Evolutionary conservation across 805 yeast genomes (phyloP), one percentile per base, ranked within the genome.

Genomic region (Metschnikowia matae): DNA sequence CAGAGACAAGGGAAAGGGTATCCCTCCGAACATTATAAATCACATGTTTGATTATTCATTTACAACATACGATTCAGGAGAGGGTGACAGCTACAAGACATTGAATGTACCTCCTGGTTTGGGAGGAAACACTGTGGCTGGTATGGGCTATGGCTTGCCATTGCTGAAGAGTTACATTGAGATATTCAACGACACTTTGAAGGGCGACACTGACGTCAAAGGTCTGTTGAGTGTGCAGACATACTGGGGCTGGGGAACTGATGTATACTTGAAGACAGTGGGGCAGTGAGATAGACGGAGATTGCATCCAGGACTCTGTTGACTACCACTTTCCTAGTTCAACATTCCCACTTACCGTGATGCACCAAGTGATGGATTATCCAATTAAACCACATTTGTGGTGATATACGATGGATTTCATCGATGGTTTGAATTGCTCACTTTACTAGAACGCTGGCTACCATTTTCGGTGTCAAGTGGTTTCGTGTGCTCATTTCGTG

Each of bases 91-190:
- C 37, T 79, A 78, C 59, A 78, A 79, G 59, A 82, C 87, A 0
- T 67, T 83, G 49, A 85, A 86, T 59, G 80, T 80, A 29, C 83
- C 86, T 33, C 91, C 90, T 0, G 91, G 90, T 1, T 75, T 78
- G 21, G 85, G 85, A 1, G 85, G 87, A 1, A 79, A 79, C 59
- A 72, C 78, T 7, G 82, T 92, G 34, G 96, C 97, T 0, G 99
- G 99, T 0, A 87, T 94, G 87, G 98, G 98, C 0, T 92, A 89
- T 63, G 99, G 99, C 0, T 68, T 92, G 49, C 98, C 98, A 6
- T 71, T 92, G 54, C 87, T 91, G 72, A 73, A 69, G 54, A 68
- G 66, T 54, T 73, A 73, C 57, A 62, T 72, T 17, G 77, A 73
- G 57, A 66, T 71, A 2, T 73, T 73, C 55, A 71, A 72, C 53